Conservation (phyloP, 1,284 basidiomycete genomes). For the Marasmius oreades region DNA sequence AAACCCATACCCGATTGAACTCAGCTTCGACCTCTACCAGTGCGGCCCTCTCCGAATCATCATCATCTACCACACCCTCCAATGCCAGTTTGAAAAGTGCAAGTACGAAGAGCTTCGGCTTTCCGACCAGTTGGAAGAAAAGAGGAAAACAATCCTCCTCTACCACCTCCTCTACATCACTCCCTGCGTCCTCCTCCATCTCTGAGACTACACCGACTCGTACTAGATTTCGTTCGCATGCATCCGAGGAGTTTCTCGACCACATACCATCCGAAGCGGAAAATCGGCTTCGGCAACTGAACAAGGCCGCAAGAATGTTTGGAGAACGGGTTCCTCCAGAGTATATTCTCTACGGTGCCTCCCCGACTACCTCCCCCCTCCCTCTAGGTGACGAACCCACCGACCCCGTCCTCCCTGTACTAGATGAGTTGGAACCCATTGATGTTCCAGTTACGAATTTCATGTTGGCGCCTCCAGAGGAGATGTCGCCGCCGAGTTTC, state of each 20-base stretch:
- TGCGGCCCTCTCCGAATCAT: constrained; percentile 1
- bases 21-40: neutral
- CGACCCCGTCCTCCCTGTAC: too few species aligned
- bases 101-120: neutral
- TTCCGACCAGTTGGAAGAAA: neutral
- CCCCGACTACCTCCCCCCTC: neutral
- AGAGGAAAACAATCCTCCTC: neutral
- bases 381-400: too few species aligned
- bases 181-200: neutral
- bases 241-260: neutral
- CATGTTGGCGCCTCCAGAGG: too few species aligned
- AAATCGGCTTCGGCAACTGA: neutral
- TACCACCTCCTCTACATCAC: neutral
- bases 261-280: neutral
- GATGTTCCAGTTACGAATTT: too few species aligned
- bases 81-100: neutral
- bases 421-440: too few species aligned
- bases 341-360: neutral
- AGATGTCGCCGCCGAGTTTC: too few species aligned
- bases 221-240: neutral
- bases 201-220: neutral
- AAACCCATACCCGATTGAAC: neutral
- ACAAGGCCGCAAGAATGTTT: neutral
- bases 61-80: neutral
- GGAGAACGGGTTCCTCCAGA: constrained; percentile 1